phyloP scores from a whole-genome alignment of 2,329 filamentous ascomycete species.

The Aspergillus fijiensis region DNA sequence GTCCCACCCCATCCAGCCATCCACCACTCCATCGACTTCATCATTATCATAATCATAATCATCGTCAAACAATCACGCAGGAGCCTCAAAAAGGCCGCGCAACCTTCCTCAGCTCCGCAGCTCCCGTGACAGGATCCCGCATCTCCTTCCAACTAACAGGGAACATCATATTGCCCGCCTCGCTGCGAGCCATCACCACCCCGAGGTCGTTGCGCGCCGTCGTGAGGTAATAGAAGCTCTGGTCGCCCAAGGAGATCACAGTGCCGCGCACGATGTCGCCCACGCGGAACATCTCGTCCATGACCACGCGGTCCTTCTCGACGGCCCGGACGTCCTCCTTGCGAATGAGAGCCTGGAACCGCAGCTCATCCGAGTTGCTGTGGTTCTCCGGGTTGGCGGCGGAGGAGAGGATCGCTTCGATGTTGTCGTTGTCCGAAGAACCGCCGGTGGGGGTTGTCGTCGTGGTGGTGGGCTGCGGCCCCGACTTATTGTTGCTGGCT shows the following conservation, averaged over 20 bases:
- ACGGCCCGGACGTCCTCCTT: slow-evolving; percentile 91
- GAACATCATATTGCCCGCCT: slow-evolving; percentile 85
- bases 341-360: slow-evolving; percentile 79
- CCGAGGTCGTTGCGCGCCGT: slow-evolving; percentile 90
- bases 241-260: slow-evolving; percentile 89
- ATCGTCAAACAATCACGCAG: slow-evolving; percentile 8
- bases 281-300: slow-evolving; percentile 86
- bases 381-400: slow-evolving; percentile 43
- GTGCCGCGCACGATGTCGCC: slow-evolving; percentile 87
- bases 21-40: not conserved
- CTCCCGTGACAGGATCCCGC: slow-evolving; percentile 74
- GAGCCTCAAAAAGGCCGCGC: slow-evolving; percentile 77
- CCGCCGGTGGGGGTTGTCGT: slow-evolving; percentile 8
- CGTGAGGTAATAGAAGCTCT: slow-evolving; percentile 91
- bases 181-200: slow-evolving; percentile 88
- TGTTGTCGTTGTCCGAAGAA: slow-evolving; percentile 39
- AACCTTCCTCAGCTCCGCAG: slow-evolving; percentile 81
- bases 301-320: slow-evolving; percentile 91
- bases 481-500: slow-evolving; percentile 2
- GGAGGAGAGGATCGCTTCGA: slow-evolving; percentile 38
- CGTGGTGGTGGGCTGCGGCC: slow-evolving; percentile 20
- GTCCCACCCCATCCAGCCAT: too few species aligned
- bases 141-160: slow-evolving; percentile 96
- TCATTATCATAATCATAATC: not conserved
- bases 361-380: slow-evolving; percentile 59